These are phyloP conservation scores for Rhododendron vialii DNA, from an alignment of 148 eudicot species.

Conservation along the genomic window DNA sequence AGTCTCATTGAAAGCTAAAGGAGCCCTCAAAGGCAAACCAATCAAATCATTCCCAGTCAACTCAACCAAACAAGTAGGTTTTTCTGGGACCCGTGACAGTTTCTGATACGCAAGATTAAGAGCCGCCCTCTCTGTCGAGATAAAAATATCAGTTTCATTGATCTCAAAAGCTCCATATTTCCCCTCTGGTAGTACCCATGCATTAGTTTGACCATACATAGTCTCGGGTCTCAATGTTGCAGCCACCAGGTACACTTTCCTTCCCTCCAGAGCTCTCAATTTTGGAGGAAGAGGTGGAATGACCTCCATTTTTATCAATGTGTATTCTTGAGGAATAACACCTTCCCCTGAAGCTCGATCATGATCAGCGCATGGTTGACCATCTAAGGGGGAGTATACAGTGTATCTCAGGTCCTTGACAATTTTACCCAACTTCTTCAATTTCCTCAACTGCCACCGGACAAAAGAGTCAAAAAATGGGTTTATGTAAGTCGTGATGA, in stretches of 20 bases:
- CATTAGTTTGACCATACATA: conserved; percentile 92
- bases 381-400: conserved; percentile 76
- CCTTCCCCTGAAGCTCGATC: conserved; percentile 97
- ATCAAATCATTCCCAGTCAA: conserved; percentile 80
- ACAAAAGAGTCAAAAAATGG: conserved; percentile 83
- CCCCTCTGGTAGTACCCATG: conserved; percentile 92
- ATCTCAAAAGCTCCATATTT: conserved; percentile 87
- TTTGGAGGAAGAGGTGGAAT: conserved; percentile 66
- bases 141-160: conserved; percentile 68
- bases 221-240: conserved; percentile 94
- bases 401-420: conserved; percentile 80
- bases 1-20: conserved; percentile 57
- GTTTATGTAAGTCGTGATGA: conserved; percentile 75
- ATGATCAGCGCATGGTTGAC: conserved; percentile 96
- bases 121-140: conserved; percentile 68
- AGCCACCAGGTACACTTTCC: conserved; percentile 78
- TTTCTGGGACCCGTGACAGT: conserved; percentile 59
- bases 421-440: conserved; percentile 72
- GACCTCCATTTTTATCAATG: conserved; percentile 85
- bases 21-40: conserved; percentile 78
- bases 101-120: conserved; percentile 81
- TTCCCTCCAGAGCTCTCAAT: conserved; percentile 57
- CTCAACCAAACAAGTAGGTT: conserved; percentile 77
- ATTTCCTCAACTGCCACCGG: conserved; percentile 80
- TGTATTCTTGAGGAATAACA: conserved; percentile 89